Evolutionary conservation across 2,329 filamentous ascomycete species (phyloP).

Genomic region (Amauroascus niger): DNA sequence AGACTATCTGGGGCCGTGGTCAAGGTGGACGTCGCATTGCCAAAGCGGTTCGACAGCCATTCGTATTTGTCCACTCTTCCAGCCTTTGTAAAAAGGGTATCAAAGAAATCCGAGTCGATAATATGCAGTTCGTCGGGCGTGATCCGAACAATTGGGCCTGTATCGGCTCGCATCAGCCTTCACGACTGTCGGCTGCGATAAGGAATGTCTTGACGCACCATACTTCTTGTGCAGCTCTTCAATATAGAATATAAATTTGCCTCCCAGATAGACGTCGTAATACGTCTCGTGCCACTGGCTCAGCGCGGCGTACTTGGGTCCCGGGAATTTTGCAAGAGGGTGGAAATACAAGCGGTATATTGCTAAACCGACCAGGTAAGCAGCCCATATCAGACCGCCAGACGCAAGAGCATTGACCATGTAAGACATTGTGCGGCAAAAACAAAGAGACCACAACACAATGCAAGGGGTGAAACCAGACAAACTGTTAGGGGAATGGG

Average conservation of each 20-base stretch:
- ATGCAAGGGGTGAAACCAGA: background rate
- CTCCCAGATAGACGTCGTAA: conserved; percentile 19
- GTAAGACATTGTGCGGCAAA: background rate
- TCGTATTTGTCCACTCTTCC: background rate
- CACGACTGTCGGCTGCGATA: background rate
- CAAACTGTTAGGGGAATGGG: no score
- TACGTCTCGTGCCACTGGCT: conserved; percentile 21
- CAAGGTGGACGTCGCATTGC: background rate
- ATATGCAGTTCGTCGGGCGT: conserved; percentile 21
- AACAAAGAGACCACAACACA: background rate
- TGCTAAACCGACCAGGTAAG: conserved; percentile 12
- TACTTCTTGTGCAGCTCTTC: conserved; percentile 26
- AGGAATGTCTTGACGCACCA: conserved; percentile 13
- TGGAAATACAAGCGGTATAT: conserved; percentile 19
- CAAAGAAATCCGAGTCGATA: conserved; percentile 18
- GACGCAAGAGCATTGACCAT: background rate
- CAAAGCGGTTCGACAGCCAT: background rate
- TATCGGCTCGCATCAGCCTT: background rate
- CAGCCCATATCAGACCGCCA: background rate
- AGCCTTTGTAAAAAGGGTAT: conserved; percentile 15
- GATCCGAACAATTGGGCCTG: conserved; percentile 21
- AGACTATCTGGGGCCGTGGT: background rate
- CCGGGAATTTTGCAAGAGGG: conserved; percentile 20
- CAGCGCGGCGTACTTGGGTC: conserved; percentile 19
- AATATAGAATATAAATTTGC: conserved; percentile 23